Base-by-base conservation (phyloP, 768 basidiomycete genomes). In the Agrocybe praecox region DNA sequence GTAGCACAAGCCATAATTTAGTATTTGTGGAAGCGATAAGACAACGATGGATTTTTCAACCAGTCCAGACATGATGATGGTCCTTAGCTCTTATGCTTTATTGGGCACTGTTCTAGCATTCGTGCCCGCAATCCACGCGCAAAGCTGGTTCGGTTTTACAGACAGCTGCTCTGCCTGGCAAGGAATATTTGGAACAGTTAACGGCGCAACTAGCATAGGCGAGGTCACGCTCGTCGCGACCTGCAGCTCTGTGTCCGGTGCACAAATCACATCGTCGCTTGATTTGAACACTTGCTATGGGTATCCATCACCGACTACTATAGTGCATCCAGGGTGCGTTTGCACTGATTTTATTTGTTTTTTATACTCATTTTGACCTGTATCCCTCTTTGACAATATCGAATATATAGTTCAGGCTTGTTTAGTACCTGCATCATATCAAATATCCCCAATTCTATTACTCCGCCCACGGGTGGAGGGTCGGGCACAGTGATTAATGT, bases 281-380 rank as follows among this genome's bases (percentile, higher is more conserved):
- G 52, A 53, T 24, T 23, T 53, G 43, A 53, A 53, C 29, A 46
- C 23, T 9, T 53, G 52, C 43, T 46, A 46, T 7, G 52, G 52
- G 10, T 53, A 53, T 33, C 52, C 52, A 2, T 18, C 24, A 12
- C 52, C 52, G 14, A 43, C n/a, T 10, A 34, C 29, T 11, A 19
- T 53, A 26, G 24, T 24, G 7, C 9, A 12, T 32, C 52, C 52
- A 8, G 44, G 52, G 52, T 53, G 15, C 29, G 52, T 15, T n/a
- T n/a, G n/a, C n/a, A n/a, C n/a, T n/a, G n/a, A 34, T 34, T 8
- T 34, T 15, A 34, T 34, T 15, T 34, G 33, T 34, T 34, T 34
- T 8, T 15, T 15, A 34, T 34, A 15, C 7, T 15, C n/a, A n/a
- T 34, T 15, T 53, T 17, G 18, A 26, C 9, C 3, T n/a, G 7